Evolutionary conservation across 140 eudicot genomes (phyloP).

Genomic region (Ambrosia hybrid): DNA sequence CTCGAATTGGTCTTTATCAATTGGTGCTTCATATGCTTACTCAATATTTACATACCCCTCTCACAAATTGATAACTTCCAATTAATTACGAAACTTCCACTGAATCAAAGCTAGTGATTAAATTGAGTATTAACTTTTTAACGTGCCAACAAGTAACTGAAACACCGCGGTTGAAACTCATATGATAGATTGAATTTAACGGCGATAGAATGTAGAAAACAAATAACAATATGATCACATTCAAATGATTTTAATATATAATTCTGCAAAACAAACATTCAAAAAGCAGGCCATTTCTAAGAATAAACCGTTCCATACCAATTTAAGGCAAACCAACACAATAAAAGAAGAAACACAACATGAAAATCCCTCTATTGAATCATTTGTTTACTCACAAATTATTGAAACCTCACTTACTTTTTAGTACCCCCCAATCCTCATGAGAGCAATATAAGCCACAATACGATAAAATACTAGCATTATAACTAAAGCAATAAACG

Average conservation of each 20-base stretch:
- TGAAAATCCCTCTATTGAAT: conserved; percentile 4
- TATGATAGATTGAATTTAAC: no score
- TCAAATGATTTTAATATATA: conserved; percentile 4
- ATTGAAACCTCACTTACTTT: conserved; percentile 17
- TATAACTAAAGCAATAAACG: conserved; percentile 50
- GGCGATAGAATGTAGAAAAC: no score
- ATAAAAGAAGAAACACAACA: conserved; percentile 9
- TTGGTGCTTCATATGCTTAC: no score
- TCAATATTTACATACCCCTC: no score
- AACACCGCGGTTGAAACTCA: no score
- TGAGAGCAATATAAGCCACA: conserved; percentile 76
- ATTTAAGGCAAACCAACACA: background rate
- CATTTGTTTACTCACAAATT: background rate
- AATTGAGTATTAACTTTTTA: no score
- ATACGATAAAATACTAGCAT: conserved; percentile 69
- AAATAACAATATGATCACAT: background rate
- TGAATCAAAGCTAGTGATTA: no score
- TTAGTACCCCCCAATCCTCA: conserved; percentile 66
- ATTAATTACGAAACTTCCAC: no score
- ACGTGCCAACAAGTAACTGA: no score
- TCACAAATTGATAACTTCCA: no score
- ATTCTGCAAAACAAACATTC: background rate
- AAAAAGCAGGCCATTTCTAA: background rate
- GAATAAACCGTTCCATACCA: background rate
- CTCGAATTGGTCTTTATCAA: no score